Evolutionary conservation across 2,329 filamentous ascomycete genomes (phyloP), one percentile per base, ranked within the genome.

Genomic region (Paracoccidioides brasiliensis): DNA sequence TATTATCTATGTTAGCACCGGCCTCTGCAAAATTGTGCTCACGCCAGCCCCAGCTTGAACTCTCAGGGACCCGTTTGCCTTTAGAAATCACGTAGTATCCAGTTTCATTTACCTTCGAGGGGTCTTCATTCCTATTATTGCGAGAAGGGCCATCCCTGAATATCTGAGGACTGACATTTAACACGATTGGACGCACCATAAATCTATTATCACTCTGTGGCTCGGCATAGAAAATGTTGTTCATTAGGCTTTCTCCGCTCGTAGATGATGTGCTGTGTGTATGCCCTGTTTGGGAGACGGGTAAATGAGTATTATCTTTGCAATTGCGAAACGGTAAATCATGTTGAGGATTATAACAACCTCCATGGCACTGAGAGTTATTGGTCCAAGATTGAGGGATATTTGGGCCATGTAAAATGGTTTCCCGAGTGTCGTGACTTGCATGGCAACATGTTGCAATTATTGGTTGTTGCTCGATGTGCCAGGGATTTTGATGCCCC

Each of bases 51-150:
- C 33, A 8, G n/a, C 33, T 28, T 45, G 38, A 33, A 38, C 56
- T 54, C 22, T 52, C 43, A 35, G 51, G 55, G 28, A 62, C 35
- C 42, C 50, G 55, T 40, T 60, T 49, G 8, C 59, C 57, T 33
- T 62, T 42, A n/a, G 57, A 56, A n/a, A 62, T 57, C 12, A 57
- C 33, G 37, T 62, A 62, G 37, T 59, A 62, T 6, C 55, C 60
- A 35, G 52, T 57, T 43, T 56, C 37, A 8, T 49, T 35, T 15
- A 33, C 35, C 9, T 38, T 37, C 22, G n/a, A 7, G 22, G 12
- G 28, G 4, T 28, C 40, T n/a, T 38, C 44, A 40, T 12, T 28
- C 33, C 9, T 40, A 5, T 40, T 8, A 14, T 40, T 40, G n/a
- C 6, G 48, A 14, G 35, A 51, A 32, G 3, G 10, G 28, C 22